Evolutionary conservation across 2,329 filamentous ascomycete species (phyloP), one percentile per base, ranked within the genome.

Genomic region (Verticillium klebahnii): DNA sequence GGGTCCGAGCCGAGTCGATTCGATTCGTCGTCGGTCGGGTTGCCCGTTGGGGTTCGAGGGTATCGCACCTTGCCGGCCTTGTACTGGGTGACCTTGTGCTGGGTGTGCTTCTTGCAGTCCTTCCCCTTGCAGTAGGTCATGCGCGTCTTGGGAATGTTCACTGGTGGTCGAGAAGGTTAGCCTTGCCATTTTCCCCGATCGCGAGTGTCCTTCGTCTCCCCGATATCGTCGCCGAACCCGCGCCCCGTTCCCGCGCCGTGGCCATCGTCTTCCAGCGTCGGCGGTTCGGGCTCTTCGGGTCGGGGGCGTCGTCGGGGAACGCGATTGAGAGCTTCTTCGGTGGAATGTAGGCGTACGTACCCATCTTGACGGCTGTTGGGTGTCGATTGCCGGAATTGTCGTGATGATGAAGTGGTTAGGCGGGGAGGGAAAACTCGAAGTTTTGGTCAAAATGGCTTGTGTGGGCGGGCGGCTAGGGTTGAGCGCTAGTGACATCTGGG

Each of bases 131-230:
- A 96, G 86, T 93, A 97, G 81, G 93, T 97, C 85, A 92, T 91
- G 80, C 93, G 89, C 80, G 93, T 97, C 87, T 97, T 97, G 78
- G 93, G 93, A 85, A 97, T 91, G 91, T 97, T 97, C 86, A 97
- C 93, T 93, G 94, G 71, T 62, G 62, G 68, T 66, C 61, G 17
- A n/a, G 60, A 60, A 61, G 69, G 73, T 77, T 71, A 75, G 71
- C 70, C 50, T 60, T 52, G 50, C 31, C 62, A 32, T 37, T 40
- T 32, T 57, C 29, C 29, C 34, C 59, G 45, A 31, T 56, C 45
- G 37, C 39, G 36, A 5, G 39, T 50, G 29, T 36, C 56, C 39
- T 19, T 5, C 31, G 23, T 52, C 8, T 56, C 54, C 32, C 56
- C 17, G 8, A 52, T 8, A 25, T 52, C 45, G 45, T 52, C 11